Base-by-base conservation (phyloP, 2,329 filamentous ascomycete genomes). In the Clonostachys byssicola region DNA sequence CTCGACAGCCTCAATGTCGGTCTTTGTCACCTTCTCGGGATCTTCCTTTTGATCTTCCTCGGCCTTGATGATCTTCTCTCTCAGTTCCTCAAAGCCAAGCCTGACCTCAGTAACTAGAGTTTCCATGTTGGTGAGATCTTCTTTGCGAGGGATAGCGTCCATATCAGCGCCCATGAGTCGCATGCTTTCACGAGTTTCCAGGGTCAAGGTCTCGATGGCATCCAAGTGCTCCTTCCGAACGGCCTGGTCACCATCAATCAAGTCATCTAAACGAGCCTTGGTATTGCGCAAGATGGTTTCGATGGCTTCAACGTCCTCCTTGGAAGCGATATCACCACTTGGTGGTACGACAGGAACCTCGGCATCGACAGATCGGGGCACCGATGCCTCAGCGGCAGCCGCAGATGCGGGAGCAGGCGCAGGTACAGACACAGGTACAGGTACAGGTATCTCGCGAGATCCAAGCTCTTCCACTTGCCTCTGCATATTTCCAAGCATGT, bases 211-310 rank as follows among this genome's bases (percentile, higher is more conserved):
- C 57, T 94, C 88, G 4, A 92, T 73, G 2, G 78, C 73, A 52
- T 86, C 81, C 23, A 86, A 66, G 46, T 86, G 80, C 34, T 85
- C 81, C 56, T 83, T 85, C 47, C 77, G 75, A 10, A 91, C 83
- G 3, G 82, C 73, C 48, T 88, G 83, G 34, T 91, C 86, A 5
- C 83, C 78, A 44, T 92, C 80, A 44, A 95, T 80, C 17, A 82
- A 64, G 49, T 95, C 91, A 49, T 96, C 92, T 10, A 97, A 73
- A 42, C 88, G 88, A 6, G 86, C 83, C 63, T 96, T 96, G 34
- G 91, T 92, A 62, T 95, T 96, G 40, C 87, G 83, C 12, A 97
- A 76, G 43, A 97, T 83, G 0, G 88, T 95, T 65, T 96, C 92
- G 49, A 97, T 92, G 12, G 90, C 90, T 51, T 92, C 83, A 0